Base-by-base conservation (phyloP, 257 asterid species). In the Thymus mandschuricus region DNA sequence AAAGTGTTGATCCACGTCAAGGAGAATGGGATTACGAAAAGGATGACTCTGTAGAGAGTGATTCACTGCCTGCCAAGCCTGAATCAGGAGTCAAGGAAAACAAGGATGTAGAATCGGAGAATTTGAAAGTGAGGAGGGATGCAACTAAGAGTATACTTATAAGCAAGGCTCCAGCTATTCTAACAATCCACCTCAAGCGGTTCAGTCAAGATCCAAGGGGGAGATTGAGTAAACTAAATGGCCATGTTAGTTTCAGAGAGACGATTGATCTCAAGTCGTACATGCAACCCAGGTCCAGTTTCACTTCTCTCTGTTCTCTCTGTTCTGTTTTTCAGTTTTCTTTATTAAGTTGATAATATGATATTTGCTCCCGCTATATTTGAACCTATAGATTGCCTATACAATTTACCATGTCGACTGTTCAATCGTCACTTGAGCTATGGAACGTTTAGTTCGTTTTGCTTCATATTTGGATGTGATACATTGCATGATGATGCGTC, bases 121-220 rank as follows among this genome's bases (percentile, higher is more conserved):
- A 55, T 60, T 77, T 88, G 84, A 91, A 89, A 79, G 97, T 86
- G 80, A 81, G 80, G 79, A 91, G 99, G 85, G 99, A 91, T 75
- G 99, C 99, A 50, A 86, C 84, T 34, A 94, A 88, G 84, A 85
- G 86, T 80, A 70, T 88, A 62, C 92, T 89, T 68, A 83, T 94
- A 51, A 76, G 74, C 73, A 88, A 80, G 71, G 89, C 88, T 66
- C 98, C 99, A 73, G 77, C 89, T 21, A 70, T 91, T 78, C 82
- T 94, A 82, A 89, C 96, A 21, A 78, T 94, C 73, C 97, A 89
- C 74, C 81, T 94, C 60, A 94, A 94, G 84, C 85, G 99, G 81
- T 94, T 94, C 75, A 74, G 87, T 84, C 99, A 88, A 69, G 97
- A 94, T 78, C 84, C 87, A 64, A 87, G 93, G 44, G 98, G 99